A percentile compares a stretch with the other conserved stretches of the same genome.
Conservation (phyloP, 768 basidiomycete species). For the Crucibulum laeve region DNA sequence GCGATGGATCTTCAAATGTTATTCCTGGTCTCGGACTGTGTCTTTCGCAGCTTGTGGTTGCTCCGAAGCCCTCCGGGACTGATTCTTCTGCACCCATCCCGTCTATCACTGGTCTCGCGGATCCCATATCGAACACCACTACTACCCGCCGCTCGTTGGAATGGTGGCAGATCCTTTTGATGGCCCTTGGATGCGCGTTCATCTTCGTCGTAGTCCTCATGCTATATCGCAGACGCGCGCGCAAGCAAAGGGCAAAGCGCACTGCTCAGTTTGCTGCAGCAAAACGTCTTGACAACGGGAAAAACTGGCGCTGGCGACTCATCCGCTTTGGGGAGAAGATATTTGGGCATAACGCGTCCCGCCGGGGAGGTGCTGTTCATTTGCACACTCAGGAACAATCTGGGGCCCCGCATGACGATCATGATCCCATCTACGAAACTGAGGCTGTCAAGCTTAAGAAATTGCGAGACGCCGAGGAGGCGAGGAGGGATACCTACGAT, state of each 20-base stretch:
- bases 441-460: constrained; percentile 1
- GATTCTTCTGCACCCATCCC: constrained; percentile 45
- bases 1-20: constrained; percentile 49
- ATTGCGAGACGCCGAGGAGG: constrained; percentile 33
- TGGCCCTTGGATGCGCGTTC: constrained; percentile 78
- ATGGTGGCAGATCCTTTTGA: constrained; percentile 87
- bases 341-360: constrained; percentile 42
- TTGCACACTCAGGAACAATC: constrained; percentile 3
- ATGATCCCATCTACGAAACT: too few species aligned
- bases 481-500: constrained; percentile 32
- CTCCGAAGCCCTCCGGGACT: constrained; percentile 43
- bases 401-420: too few species aligned
- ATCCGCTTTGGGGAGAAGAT: constrained; percentile 52
- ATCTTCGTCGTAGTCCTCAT: constrained; percentile 65
- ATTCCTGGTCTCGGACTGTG: constrained; percentile 74
- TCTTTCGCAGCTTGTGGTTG: constrained; percentile 66
- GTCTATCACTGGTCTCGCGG: constrained; percentile 50
- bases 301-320: constrained; percentile 54
- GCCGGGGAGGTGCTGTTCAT: constrained; percentile 15
- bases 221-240: constrained; percentile 67
- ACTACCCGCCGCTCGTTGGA: constrained; percentile 33
- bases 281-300: constrained; percentile 55
- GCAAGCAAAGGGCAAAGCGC: constrained; percentile 61
- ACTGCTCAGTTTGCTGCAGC: constrained; percentile 62
- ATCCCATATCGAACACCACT: constrained; percentile 35